Base-by-base conservation (phyloP, 164 flowering plant genomes). In the Piper betle region DNA sequence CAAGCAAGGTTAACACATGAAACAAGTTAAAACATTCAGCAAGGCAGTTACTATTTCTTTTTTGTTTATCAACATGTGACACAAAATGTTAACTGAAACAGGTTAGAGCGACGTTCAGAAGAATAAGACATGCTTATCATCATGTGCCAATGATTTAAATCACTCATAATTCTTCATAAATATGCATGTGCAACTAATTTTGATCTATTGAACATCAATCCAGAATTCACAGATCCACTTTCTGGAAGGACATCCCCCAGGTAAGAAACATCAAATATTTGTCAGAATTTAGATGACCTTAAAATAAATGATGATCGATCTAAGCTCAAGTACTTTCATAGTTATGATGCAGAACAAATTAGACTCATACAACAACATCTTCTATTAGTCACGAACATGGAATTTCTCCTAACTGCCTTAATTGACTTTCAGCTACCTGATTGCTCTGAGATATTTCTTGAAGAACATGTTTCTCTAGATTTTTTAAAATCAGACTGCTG, bases 391-490 rank as follows among this genome's bases (percentile, higher is more conserved):
- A 46, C 15, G 50, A 46, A 46, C 15, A 46, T 46, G 15, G 50
- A 46, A 46, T 6, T 10, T 46, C 7, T 46, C 12, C 50, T 10
- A 2, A 46, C 15, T 46, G 12, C 50, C 50, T 46, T 2, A 43
- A 43, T 43, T 10, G 12, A 43, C 12, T 12, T 46, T 10, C 3
- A 16, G 46, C 62, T 53, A 59, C 57, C 57, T 63, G 69, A 60
- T 54, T 38, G 71, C 18, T 37, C 57, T n/a, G 67, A 43, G 57
- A 62, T 55, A 57, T 18, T 50, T 67, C 42, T 52, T 17, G 62
- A 56, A 68, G 61, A 66, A 69, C 62, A 25, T 80, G 83, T 80
- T 79, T 78, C 75, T 37, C 77, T 56, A 52, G 59, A 37, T 68
- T 68, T 68, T 41, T 71, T 39, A 71, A 54, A 67, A 64, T 63